Conservation (phyloP, 1,139 yeast genomes). For the Suhomyces taliae region DNA sequence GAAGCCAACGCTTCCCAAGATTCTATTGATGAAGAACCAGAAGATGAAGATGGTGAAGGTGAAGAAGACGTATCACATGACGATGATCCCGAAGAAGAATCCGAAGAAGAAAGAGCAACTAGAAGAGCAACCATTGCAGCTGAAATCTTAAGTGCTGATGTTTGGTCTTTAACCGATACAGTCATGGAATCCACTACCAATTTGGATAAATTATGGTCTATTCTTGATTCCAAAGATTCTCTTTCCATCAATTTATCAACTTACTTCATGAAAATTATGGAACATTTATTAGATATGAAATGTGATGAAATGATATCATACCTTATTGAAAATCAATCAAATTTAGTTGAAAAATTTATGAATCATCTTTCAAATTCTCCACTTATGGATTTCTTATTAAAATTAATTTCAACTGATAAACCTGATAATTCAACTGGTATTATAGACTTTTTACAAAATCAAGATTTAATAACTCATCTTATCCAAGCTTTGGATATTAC, state of each 20-base stretch:
- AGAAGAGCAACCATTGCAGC: constrained; percentile 86
- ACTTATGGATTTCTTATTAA: constrained; percentile 77
- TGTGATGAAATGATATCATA: constrained; percentile 77
- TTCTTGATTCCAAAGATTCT: constrained; percentile 59
- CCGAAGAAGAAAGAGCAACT: constrained; percentile 54
- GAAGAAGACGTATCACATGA: constrained; percentile 28
- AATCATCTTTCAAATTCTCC: constrained; percentile 84
- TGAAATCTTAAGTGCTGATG: constrained; percentile 87
- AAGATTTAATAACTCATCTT: constrained; percentile 58
- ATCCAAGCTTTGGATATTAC: constrained; percentile 53
- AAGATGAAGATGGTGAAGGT: constrained; percentile 8
- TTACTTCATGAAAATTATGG: constrained; percentile 91
- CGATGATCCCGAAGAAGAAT: constrained; percentile 30
- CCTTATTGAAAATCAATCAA: constrained; percentile 60
- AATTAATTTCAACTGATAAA: constrained; percentile 76
- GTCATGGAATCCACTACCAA: constrained; percentile 74
- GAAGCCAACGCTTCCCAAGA: constrained; percentile 1
- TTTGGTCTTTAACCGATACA: constrained; percentile 92
- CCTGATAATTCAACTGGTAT: constrained; percentile 78
- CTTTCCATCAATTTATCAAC: constrained; percentile 78
- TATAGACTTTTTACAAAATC: constrained; percentile 67
- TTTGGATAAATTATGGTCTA: constrained; percentile 73
- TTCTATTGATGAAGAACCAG: constrained; percentile 4
- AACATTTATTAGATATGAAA: constrained; percentile 88
- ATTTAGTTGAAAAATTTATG: constrained; percentile 67